These are phyloP conservation scores for Cryphonectria japonica DNA, from an alignment of 2,329 filamentous ascomycete species.

Conservation along the genomic window DNA sequence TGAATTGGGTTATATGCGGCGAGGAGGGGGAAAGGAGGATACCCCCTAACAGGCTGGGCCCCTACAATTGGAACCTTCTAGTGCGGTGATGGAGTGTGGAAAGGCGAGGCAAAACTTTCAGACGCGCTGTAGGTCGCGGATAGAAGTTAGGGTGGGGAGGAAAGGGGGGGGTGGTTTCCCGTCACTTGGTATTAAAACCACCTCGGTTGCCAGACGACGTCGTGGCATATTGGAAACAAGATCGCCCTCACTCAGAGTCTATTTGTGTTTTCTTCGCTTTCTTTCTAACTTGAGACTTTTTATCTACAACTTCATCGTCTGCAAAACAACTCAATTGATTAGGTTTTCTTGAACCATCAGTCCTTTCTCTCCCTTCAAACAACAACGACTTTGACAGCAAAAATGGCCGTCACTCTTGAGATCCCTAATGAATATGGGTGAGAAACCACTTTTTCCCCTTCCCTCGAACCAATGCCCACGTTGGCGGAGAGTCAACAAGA, in stretches of 20 bases:
- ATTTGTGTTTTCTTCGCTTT: neutral
- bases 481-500: neutral
- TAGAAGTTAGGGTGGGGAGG: neutral
- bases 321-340: neutral
- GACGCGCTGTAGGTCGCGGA: neutral
- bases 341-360: neutral
- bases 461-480: neutral
- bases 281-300: no score
- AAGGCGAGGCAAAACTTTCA: neutral
- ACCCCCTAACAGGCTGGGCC: neutral
- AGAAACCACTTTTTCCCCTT: conserved; percentile 5
- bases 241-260: neutral
- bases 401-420: conserved; percentile 48
- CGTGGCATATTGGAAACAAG: neutral
- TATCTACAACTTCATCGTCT: neutral
- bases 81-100: neutral
- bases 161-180: no score
- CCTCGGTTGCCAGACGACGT: neutral
- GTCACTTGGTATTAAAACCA: neutral
- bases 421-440: conserved; percentile 58
- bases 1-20: neutral
- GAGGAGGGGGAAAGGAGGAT: neutral
- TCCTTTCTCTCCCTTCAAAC: neutral
- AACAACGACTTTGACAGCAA: neutral
- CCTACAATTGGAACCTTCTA: neutral